These are phyloP conservation scores for Cutaneotrichosporon mucoides DNA, from an alignment of 1,284 basidiomycete species.

Conservation along the genomic window DNA sequence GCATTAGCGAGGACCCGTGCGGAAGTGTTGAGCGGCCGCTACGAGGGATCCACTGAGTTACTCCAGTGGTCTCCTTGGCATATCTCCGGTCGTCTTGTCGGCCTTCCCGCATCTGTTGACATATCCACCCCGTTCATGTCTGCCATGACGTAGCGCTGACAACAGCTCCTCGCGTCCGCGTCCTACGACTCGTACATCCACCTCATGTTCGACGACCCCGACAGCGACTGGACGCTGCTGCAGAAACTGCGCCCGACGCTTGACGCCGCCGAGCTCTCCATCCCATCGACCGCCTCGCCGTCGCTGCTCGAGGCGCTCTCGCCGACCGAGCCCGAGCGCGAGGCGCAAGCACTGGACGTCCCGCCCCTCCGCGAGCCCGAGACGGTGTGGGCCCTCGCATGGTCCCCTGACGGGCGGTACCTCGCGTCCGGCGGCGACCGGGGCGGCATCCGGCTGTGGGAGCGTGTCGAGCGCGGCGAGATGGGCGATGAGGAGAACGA, in stretches of 20 bases:
- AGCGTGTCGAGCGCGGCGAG: slow-evolving; percentile 28
- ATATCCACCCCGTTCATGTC: neutral
- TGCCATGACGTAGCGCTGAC: slow-evolving; percentile 15
- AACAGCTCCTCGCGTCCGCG: slow-evolving; percentile 85
- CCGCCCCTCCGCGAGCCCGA: slow-evolving; percentile 47
- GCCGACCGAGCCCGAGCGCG: slow-evolving; percentile 25
- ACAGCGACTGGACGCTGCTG: slow-evolving; percentile 91
- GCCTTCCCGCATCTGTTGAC: too few relatives aligned
- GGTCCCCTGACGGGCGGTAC: slow-evolving; percentile 72
- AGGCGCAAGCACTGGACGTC: slow-evolving; percentile 30
- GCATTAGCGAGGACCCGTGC: too few relatives aligned
- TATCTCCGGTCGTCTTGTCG: too few relatives aligned
- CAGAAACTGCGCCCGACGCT: slow-evolving; percentile 72
- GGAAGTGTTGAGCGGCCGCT: too few relatives aligned
- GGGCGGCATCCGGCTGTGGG: slow-evolving; percentile 54
- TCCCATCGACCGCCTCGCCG: slow-evolving; percentile 14
- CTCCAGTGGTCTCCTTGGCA: too few relatives aligned
- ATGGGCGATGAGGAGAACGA: slow-evolving; percentile 24
- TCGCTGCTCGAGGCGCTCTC: slow-evolving; percentile 6
- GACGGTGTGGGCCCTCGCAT: slow-evolving; percentile 87
- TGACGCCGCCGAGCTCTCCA: slow-evolving; percentile 47
- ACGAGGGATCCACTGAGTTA: too few relatives aligned
- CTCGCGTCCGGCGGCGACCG: slow-evolving; percentile 59
- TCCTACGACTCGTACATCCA: slow-evolving; percentile 98
- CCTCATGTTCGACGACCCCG: slow-evolving; percentile 88